Base-by-base conservation (phyloP, 345 rosid species). In the Microcos paniculata region DNA sequence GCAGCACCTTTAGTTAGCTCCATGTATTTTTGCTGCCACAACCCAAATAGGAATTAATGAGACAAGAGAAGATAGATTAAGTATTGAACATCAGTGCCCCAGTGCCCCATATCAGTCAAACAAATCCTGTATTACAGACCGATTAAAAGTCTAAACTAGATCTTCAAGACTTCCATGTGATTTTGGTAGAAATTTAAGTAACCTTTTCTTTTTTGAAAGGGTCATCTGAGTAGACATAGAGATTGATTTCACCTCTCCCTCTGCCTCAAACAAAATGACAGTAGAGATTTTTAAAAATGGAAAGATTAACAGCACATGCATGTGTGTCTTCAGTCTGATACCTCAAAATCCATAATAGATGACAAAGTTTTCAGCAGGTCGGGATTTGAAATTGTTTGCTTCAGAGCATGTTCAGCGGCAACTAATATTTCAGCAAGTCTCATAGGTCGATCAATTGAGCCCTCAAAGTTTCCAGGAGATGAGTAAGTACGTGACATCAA, bases 1-100 rank as follows among this genome's bases (percentile, higher is more conserved):
- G 99, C 98, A 78, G 99, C 99, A 82, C 97, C 99, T 90, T 92
- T 93, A 33, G 97, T 91, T 72, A 96, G 87, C 76, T 84, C 90
- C 77, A 96, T 90, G 80, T 93, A 96, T 71, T 93, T 93, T 82
- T 88, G 78, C 99, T 93, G 92, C 83, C 85, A 88, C 67, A 82
- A 77, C 62, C 71, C 71, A 68, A 28, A 51, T 77, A 66, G 64
- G 40, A 76, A 33, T 66, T 73, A 43, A 72, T 61, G 63, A 31
- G 62, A 74, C n/a, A 15, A 57, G 45, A 71, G 38, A 38, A 66
- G 31, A 28, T 51, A 43, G 64, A 51, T 72, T 18, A 70, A 11
- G 49, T 9, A 52, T 23, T 46, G 62, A 67, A 43, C 23, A 70
- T 70, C 38, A 35, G 38, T 35, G n/a, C n/a, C n/a, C n/a, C 28